Base-by-base conservation (phyloP, 495 filamentous ascomycete genomes). In the Apodospora peruviana region DNA sequence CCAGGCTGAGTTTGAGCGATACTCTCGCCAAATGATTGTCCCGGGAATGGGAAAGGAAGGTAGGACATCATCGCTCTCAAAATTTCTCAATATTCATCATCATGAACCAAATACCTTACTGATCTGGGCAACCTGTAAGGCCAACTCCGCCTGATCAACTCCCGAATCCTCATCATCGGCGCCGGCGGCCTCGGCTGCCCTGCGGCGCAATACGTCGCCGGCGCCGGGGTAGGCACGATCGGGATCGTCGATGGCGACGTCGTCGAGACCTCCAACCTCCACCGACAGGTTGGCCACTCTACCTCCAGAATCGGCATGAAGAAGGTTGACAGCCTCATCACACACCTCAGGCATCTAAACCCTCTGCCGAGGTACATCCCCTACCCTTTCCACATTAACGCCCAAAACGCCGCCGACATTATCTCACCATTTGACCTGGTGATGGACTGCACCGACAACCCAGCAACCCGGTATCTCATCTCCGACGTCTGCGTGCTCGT, bases 371-470 rank as follows among this genome's bases (percentile, higher is more conserved):
- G 65, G 4, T 89, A 90, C 63, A 59, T 74, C 34, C 57, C 81
- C 2, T 71, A 95, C 61, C 55, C 59, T 12, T 68, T 69, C 24
- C 83, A 84, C 48, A 72, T 96, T 20, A 74, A 72, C 0, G 76
- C 87, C 0, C 61, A 78, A 49, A 84, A 80, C 40, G 86, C 88
- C 0, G 69, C 82, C 8, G 57, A 73, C 14, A 81, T 83, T 34
- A 83, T 91, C 45, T 45, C 65, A 0, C 50, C 66, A 2, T 96
- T 94, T 62, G 89, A 96, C 58, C 53, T 96, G 4, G 80, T 97
- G 21, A 78, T 98, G 23, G 93, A 98, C 66, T 98, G 93, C 59
- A 95, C 90, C 4, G 93, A 98, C 65, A 88, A 88, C 47, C 93
- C 91, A 0, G 84, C 85, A 4, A 85, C 90, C 0, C 88, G 93